These are phyloP conservation scores for Tetracladium maxilliforme DNA, from an alignment of 2,329 filamentous ascomycete species.

Conservation along the genomic window DNA sequence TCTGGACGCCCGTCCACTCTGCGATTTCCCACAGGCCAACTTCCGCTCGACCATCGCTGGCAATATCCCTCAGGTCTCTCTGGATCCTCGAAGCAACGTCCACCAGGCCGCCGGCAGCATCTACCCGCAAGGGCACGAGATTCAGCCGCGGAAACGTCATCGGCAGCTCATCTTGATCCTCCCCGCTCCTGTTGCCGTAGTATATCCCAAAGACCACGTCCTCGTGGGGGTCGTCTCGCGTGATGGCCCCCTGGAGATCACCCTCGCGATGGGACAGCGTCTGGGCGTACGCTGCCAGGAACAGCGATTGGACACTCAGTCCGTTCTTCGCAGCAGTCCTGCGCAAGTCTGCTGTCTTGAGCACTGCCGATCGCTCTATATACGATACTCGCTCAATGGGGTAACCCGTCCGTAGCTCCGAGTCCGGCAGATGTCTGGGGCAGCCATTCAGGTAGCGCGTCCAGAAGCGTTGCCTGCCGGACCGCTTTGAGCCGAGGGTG, in stretches of 20 bases:
- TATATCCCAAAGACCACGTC: slow-evolving; percentile 64
- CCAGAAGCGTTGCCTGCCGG: slow-evolving; percentile 24
- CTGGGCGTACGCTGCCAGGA: slow-evolving; percentile 58
- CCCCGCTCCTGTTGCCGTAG: slow-evolving; percentile 57
- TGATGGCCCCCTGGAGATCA: slow-evolving; percentile 1
- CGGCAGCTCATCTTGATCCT: slow-evolving; percentile 28
- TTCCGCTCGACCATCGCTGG: slow-evolving; percentile 32
- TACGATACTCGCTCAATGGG: slow-evolving; percentile 11
- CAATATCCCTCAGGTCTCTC: slow-evolving; percentile 48
- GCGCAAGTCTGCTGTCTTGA: slow-evolving; percentile 23
- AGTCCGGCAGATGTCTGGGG: slow-evolving; percentile 7
- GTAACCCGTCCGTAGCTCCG: slow-evolving; percentile 6
- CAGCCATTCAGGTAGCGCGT: slow-evolving; percentile 22
- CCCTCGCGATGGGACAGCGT: slow-evolving; percentile 11
- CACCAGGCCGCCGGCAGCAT: slow-evolving; percentile 20
- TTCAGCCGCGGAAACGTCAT: slow-evolving; percentile 60
- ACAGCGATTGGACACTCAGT: slow-evolving; percentile 56
- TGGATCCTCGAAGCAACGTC: slow-evolving; percentile 49
- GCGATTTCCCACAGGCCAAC: slow-evolving; percentile 57
- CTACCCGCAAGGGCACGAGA: slow-evolving; percentile 57
- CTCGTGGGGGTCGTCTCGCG: slow-evolving; percentile 1
- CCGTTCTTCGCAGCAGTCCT: slow-evolving; percentile 30
- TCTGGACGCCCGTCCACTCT: slow-evolving; percentile 56
- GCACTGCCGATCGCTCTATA: slow-evolving; percentile 32
- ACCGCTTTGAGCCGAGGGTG: no score